These are phyloP conservation scores for Aspergillus ostianus DNA, from an alignment of 495 filamentous ascomycete genomes.

Conservation along the genomic window DNA sequence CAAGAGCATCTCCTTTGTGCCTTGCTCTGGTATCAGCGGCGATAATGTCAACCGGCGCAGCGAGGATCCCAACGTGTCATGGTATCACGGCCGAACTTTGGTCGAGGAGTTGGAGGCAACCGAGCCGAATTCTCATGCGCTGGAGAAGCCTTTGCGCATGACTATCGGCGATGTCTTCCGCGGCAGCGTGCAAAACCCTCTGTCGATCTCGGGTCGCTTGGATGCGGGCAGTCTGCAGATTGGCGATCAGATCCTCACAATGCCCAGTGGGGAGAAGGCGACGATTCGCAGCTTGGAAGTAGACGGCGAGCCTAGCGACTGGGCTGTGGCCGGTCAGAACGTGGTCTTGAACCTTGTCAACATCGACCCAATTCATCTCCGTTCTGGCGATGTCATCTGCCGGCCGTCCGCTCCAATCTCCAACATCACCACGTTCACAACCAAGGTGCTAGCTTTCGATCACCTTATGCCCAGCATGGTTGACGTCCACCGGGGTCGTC, in stretches of 20 bases:
- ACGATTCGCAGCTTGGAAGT: conserved; percentile 75
- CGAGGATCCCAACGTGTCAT: conserved; percentile 55
- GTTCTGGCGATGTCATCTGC: conserved; percentile 83
- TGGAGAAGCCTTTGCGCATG: conserved; percentile 79
- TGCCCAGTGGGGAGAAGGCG: conserved; percentile 78
- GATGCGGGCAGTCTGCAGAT: conserved; percentile 79
- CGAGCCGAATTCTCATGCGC: conserved; percentile 64
- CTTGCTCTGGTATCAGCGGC: conserved; percentile 83
- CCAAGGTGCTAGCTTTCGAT: conserved; percentile 87
- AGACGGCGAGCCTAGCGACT: conserved; percentile 69
- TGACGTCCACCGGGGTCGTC: conserved; percentile 80
- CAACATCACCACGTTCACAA: conserved; percentile 66
- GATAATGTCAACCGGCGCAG: conserved; percentile 74
- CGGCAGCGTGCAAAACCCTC: conserved; percentile 67
- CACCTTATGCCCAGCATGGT: conserved; percentile 83
- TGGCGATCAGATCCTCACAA: conserved; percentile 74
- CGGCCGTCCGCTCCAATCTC: conserved; percentile 62
- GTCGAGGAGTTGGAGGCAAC: conserved; percentile 81
- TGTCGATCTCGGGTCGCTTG: conserved; percentile 82
- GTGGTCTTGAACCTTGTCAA: conserved; percentile 78
- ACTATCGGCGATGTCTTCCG: conserved; percentile 83
- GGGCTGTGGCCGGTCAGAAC: conserved; percentile 96
- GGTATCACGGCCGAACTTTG: conserved; percentile 79
- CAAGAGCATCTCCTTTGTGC: conserved; percentile 81
- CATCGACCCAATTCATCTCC: conserved; percentile 79